Conservation (phyloP, 768 basidiomycete species). For the Crepidotus variabilis region DNA sequence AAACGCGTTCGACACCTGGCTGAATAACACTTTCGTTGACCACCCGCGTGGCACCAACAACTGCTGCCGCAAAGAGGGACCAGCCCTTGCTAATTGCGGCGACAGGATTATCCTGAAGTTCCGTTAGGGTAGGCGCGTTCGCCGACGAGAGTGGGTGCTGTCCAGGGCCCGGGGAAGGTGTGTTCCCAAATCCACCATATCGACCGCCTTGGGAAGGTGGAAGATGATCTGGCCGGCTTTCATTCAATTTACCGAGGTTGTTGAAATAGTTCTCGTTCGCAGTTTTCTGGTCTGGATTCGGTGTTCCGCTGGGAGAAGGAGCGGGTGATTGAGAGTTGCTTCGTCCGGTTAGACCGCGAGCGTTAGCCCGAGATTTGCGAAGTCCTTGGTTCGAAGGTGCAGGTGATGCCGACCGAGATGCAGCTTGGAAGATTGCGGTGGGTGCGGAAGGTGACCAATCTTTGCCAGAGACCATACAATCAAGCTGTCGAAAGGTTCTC, state of each 20-base stretch:
- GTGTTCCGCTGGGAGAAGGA: constrained; percentile 39
- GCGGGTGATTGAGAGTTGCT: constrained; percentile 56
- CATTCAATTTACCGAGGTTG: constrained; percentile 79
- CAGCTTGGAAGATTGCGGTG: constrained; percentile 42
- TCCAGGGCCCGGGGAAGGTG: constrained; percentile 57
- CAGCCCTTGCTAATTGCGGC: constrained; percentile 90
- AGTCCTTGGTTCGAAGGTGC: constrained; percentile 76
- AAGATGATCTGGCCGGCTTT: constrained; percentile 67
- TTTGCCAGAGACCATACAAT: constrained; percentile 68
- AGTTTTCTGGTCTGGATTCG: constrained; percentile 60
- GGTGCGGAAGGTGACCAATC: constrained; percentile 78
- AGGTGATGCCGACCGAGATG: constrained; percentile 42
- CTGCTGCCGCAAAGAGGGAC: constrained; percentile 89
- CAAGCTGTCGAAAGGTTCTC: constrained; percentile 51
- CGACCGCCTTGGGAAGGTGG: constrained; percentile 93
- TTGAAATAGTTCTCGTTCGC: constrained; percentile 87
- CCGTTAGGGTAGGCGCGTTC: constrained; percentile 71
- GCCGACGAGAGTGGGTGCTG: constrained; percentile 77
- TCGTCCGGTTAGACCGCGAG: constrained; percentile 49
- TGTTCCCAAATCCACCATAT: constrained; percentile 90
- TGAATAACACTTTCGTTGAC: constrained; percentile 89
- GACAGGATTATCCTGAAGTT: constrained; percentile 84
- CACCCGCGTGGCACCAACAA: constrained; percentile 71
- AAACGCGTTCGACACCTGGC: constrained; percentile 78
- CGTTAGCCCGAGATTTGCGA: constrained; percentile 79